Evolutionary conservation across 306 rosid genomes (phyloP), one percentile per base, ranked within the genome.

Genomic region (Vigna nakashimae): DNA sequence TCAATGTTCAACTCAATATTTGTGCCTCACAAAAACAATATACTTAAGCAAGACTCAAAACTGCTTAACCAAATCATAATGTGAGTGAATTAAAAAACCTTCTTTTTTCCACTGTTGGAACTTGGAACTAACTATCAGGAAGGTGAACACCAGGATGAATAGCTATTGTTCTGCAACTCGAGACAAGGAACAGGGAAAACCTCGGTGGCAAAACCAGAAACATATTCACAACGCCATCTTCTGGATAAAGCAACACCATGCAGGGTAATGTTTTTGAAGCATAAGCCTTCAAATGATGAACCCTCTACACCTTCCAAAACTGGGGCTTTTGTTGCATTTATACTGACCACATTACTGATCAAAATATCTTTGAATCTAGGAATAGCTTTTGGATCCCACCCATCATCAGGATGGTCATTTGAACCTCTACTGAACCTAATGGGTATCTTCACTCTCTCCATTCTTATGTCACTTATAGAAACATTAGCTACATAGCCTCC

Each of bases 351-450:
- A 9, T 91, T 91, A 65, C 90, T 91, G 6, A 95, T 81, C 32
- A 46, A 84, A 65, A 95, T 86, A 30, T 90, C 88, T 65, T 85
- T 82, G 26, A 91, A 91, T 69, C 59, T 87, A 14, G 99, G 99
- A 75, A 92, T 75, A 48, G 99, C 96, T 84, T 89, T 88, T 22
- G 97, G 91, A 86, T 95, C 96, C 97, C 97, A 95, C 75, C 92
- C 88, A 62, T 92, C 86, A 67, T 92, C 97, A 1, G 98, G 99
- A 77, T 95, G 99, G 60, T 95, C 98, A 56, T 92, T 87, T 38
- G 99, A 83, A 28, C 99, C 99, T 77, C 91, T 86, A 65, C 98
- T 92, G 82, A 96, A 91, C 82, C 89, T 88, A 77, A 95, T 88
- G 4, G 98, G 94, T 40, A 86, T 80, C 89, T 92, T 92, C 58